Evolutionary conservation across 192 early-diverging fungal species (phyloP).

Genomic region (Jimgerdemannia flammicorona): DNA sequence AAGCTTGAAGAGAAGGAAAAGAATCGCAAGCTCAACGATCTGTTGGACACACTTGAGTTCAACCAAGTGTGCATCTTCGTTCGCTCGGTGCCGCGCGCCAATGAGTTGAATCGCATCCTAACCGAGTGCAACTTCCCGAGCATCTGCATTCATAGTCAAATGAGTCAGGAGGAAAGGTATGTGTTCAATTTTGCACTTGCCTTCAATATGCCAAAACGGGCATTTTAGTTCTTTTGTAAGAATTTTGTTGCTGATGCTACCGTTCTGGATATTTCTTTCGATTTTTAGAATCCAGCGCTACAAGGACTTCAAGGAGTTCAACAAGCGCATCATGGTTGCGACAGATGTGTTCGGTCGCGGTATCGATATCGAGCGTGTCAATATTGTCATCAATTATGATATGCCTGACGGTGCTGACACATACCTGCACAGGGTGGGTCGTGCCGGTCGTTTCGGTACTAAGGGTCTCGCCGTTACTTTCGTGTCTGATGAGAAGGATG

Average conservation of each 20-base stretch:
- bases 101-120: constrained; percentile 82
- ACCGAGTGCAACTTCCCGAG: constrained; percentile 90
- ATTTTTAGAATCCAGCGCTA: constrained; percentile 72
- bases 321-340: constrained; percentile 93
- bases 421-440: constrained; percentile 95
- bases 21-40: constrained; percentile 91
- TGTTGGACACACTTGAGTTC: constrained; percentile 93
- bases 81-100: constrained; percentile 83
- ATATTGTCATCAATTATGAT: constrained; percentile 99
- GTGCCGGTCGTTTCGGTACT: constrained; percentile 99
- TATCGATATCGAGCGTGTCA: constrained; percentile 97
- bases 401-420: constrained; percentile 87
- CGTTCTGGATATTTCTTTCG: background rate
- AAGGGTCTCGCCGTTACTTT: constrained; percentile 97
- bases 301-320: constrained; percentile 94
- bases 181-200: background rate
- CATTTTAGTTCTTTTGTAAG: background rate
- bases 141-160: constrained; percentile 87
- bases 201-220: background rate
- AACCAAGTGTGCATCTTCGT: constrained; percentile 99
- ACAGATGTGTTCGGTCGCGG: constrained; percentile 98
- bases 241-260: background rate
- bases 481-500: constrained; percentile 81
- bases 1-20: constrained; percentile 81
- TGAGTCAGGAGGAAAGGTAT: constrained; percentile 90